Conservation (phyloP, 2,329 filamentous ascomycete species). For the Penicillium freii region DNA sequence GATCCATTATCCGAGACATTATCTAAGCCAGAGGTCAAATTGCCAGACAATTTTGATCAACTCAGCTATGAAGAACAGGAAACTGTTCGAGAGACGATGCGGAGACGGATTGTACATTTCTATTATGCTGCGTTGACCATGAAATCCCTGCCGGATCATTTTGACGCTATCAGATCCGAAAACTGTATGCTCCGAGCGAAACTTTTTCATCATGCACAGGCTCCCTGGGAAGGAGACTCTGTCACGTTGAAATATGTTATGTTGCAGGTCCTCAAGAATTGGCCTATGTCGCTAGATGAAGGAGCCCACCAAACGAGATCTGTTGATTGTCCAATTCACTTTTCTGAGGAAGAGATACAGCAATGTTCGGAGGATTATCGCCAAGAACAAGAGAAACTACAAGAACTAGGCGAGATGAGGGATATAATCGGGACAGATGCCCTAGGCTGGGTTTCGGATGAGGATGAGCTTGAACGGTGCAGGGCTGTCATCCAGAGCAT, state of each 20-base stretch:
- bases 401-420: constrained; percentile 24
- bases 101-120: constrained; percentile 25
- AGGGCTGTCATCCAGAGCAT: constrained; percentile 19
- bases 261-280: constrained; percentile 22
- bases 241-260: constrained; percentile 26
- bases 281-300: constrained; percentile 21
- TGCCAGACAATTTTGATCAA: constrained; percentile 24
- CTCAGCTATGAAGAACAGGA: constrained; percentile 24
- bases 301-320: neutral
- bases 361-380: constrained; percentile 12
- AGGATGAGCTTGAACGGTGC: constrained; percentile 23
- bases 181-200: constrained; percentile 25
- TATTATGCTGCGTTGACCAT: constrained; percentile 27
- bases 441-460: constrained; percentile 29
- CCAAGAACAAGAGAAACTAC: constrained; percentile 20
- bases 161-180: constrained; percentile 20
- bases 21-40: constrained; percentile 23
- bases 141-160: constrained; percentile 24
- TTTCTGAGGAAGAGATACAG: constrained; percentile 20
- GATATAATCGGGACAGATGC: constrained; percentile 26
- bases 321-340: constrained; percentile 23
- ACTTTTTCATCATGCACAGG: constrained; percentile 22
- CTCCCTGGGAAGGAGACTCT: constrained; percentile 33
- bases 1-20: constrained; percentile 29
- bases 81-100: constrained; percentile 20